Percentiles rank a stretch among this genome's conserved stretches.
These are phyloP conservation scores for Viola odorata DNA, from an alignment of 345 rosid species.

Conservation along the genomic window DNA sequence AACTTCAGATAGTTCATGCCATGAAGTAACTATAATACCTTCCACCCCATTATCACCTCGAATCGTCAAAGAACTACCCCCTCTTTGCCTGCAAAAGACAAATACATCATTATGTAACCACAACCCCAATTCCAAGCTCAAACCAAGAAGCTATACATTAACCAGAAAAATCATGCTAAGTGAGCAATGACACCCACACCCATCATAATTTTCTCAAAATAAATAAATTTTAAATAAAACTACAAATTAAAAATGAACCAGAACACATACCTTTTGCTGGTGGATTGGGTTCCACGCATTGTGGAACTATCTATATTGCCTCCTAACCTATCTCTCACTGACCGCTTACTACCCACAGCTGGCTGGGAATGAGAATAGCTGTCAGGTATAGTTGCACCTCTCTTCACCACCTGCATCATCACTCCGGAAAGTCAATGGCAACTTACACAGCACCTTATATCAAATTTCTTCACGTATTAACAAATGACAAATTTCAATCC, in stretches of 20 bases:
- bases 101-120: constrained; percentile 3
- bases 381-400: constrained; percentile 41
- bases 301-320: constrained; percentile 37
- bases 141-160: no score
- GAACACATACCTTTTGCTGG: constrained; percentile 53
- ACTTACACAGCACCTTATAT: not conserved
- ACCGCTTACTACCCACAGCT: constrained; percentile 59
- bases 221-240: no score
- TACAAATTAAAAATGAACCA: not conserved
- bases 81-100: constrained; percentile 57
- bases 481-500: no score
- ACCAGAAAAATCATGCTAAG: no score
- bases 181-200: no score
- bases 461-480: no score
- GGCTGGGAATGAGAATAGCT: constrained; percentile 32
- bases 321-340: constrained; percentile 82
- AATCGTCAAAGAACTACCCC: constrained; percentile 35
- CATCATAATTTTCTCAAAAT: no score
- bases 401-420: constrained; percentile 69
- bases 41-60: constrained; percentile 36
- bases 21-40: constrained; percentile 31
- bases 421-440: constrained; percentile 1
- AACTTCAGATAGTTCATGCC: constrained; percentile 10
- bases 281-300: constrained; percentile 25
- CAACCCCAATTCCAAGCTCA: not conserved